Conservation (phyloP, 2,329 filamentous ascomycete genomes). For the Drechslera avenae region DNA sequence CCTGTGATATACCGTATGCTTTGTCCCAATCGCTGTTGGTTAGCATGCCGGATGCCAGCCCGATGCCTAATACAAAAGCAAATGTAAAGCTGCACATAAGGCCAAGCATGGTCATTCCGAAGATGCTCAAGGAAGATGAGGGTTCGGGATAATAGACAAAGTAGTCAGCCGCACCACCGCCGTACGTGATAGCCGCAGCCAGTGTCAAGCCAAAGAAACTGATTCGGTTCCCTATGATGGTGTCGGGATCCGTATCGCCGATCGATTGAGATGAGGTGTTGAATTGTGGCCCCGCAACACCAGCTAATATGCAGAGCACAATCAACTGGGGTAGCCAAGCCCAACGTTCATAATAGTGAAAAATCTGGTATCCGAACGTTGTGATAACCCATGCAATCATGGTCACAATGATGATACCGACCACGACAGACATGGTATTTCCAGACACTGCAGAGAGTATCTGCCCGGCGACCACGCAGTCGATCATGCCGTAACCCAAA, state of each 20-base stretch:
- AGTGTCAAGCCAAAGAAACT: slow-evolving; percentile 74
- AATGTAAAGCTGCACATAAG: slow-evolving; percentile 64
- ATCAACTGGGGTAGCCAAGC: slow-evolving; percentile 68
- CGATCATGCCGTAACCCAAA: slow-evolving; percentile 66
- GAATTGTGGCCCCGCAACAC: slow-evolving; percentile 65
- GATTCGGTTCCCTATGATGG: slow-evolving; percentile 62
- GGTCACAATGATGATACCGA: slow-evolving; percentile 69
- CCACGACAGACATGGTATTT: slow-evolving; percentile 65
- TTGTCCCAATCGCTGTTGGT: slow-evolving; percentile 59
- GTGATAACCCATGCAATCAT: slow-evolving; percentile 67
- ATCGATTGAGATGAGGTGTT: slow-evolving; percentile 58
- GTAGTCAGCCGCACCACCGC: slow-evolving; percentile 67
- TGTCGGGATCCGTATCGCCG: slow-evolving; percentile 55
- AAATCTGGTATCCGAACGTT: slow-evolving; percentile 69
- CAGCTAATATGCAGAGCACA: slow-evolving; percentile 65
- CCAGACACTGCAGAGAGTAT: slow-evolving; percentile 69
- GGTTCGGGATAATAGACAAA: slow-evolving; percentile 68
- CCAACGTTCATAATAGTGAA: slow-evolving; percentile 72
- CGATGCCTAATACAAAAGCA: slow-evolving; percentile 66
- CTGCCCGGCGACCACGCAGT: slow-evolving; percentile 70
- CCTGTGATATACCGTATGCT: slow-evolving; percentile 64
- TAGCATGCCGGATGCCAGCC: slow-evolving; percentile 63
- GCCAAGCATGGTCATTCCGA: slow-evolving; percentile 62
- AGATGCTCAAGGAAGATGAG: slow-evolving; percentile 60
- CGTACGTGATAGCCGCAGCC: slow-evolving; percentile 67